phyloP scores from a whole-genome alignment of 192 early-diverging fungal genomes.

The Coemansia sp. region DNA sequence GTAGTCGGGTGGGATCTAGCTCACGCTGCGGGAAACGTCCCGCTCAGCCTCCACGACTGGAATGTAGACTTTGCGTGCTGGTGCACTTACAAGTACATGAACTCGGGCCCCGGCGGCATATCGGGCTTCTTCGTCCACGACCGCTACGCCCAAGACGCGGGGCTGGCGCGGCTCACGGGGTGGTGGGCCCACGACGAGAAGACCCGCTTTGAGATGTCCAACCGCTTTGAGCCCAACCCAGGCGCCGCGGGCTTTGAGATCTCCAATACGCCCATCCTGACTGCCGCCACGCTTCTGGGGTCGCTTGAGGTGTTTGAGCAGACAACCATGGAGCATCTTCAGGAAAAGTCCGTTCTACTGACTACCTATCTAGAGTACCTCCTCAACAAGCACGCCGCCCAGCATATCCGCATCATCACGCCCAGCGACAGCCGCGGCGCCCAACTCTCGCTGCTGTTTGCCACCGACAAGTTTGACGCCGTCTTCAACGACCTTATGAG shows the following conservation, averaged over 20 bases:
- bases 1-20: slow-evolving; percentile 94
- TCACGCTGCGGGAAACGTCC: slow-evolving; percentile 93
- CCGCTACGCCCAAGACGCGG: slow-evolving; percentile 62
- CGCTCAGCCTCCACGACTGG: slow-evolving; percentile 90
- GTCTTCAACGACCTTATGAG: slow-evolving; percentile 64
- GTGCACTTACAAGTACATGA: slow-evolving; percentile 99
- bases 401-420: slow-evolving; percentile 70
- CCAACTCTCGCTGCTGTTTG: slow-evolving; percentile 78
- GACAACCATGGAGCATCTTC: slow-evolving; percentile 68
- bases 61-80: slow-evolving; percentile 96
- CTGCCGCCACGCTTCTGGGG: slow-evolving; percentile 69
- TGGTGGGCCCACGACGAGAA: slow-evolving; percentile 92
- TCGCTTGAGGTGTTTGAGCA: slow-evolving; percentile 77
- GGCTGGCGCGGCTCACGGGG: slow-evolving; percentile 69
- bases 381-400: slow-evolving; percentile 48
- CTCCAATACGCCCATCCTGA: slow-evolving; percentile 85
- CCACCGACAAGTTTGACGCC: slow-evolving; percentile 38
- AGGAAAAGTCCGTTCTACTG: slow-evolving; percentile 72
- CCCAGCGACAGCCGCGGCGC: slow-evolving; percentile 75
- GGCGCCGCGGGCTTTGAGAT: slow-evolving; percentile 84
- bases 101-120: slow-evolving; percentile 95
- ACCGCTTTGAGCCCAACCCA: slow-evolving; percentile 73
- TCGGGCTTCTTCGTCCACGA: slow-evolving; percentile 90
- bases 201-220: slow-evolving; percentile 87
- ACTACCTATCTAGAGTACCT: slow-evolving; percentile 85